Conservation (phyloP, 768 basidiomycete genomes). For the Amanita polypyramis region DNA sequence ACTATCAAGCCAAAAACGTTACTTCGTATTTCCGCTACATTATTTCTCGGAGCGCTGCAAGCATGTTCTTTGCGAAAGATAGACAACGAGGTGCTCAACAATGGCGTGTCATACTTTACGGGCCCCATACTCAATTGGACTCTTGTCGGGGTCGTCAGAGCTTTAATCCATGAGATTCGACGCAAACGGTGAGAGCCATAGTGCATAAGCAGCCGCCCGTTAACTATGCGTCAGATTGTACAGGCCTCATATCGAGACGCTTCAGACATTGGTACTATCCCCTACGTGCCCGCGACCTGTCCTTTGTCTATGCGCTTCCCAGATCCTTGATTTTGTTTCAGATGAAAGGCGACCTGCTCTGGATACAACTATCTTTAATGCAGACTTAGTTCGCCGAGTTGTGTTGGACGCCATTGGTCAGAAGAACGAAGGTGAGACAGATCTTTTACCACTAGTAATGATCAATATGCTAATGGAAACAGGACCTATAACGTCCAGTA, state of each 20-base stretch:
- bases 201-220: not conserved
- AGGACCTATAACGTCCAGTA: not conserved
- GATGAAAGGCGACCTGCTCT: constrained; percentile 23
- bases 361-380: constrained; percentile 21
- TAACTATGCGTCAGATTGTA: constrained; percentile 27
- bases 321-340: constrained; percentile 34
- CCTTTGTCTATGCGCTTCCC: constrained; percentile 49
- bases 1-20: constrained; percentile 62
- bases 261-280: constrained; percentile 58
- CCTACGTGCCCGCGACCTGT: constrained; percentile 56
- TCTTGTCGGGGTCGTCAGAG: constrained; percentile 60
- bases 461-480: not conserved
- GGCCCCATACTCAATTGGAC: constrained; percentile 73
- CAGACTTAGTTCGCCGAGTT: constrained; percentile 26
- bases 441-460: not conserved
- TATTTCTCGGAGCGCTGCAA: constrained; percentile 55
- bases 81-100: constrained; percentile 57
- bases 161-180: constrained; percentile 50
- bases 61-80: constrained; percentile 40
- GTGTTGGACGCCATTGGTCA: constrained; percentile 28
- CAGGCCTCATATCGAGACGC: constrained; percentile 47
- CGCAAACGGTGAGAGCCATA: constrained; percentile 34
- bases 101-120: constrained; percentile 71
- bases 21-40: constrained; percentile 53
- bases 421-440: constrained; percentile 23